Percentiles rank a stretch among this genome's conserved stretches.
These are phyloP conservation scores for Pichia pseudocactophila DNA, from an alignment of 805 yeast genomes.

Conservation along the genomic window DNA sequence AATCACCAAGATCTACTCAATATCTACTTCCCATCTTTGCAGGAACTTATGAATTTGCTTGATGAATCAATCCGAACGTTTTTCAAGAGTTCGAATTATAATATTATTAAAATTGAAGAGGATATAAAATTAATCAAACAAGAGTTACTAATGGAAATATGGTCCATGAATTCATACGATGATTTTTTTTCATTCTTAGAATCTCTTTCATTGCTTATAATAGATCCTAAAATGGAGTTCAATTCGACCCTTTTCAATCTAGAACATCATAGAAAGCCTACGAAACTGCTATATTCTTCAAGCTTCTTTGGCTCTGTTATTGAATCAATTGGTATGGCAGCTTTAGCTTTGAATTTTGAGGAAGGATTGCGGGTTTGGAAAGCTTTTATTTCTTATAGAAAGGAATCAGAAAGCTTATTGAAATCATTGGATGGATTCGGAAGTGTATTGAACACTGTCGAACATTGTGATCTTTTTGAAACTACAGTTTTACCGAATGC, in stretches of 20 bases:
- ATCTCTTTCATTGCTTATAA: slow-evolving; percentile 26
- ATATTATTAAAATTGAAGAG: slow-evolving; percentile 6
- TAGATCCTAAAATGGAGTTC: slow-evolving; percentile 19
- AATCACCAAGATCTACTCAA: slow-evolving; percentile 10
- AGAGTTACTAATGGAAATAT: slow-evolving; percentile 22
- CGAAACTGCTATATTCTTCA: slow-evolving; percentile 26
- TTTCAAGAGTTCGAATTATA: not conserved
- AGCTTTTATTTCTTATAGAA: slow-evolving; percentile 31
- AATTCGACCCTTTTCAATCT: slow-evolving; percentile 12
- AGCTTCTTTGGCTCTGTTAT: slow-evolving; percentile 42
- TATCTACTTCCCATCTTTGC: slow-evolving; percentile 21
- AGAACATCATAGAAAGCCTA: slow-evolving; percentile 11
- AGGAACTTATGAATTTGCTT: slow-evolving; percentile 15
- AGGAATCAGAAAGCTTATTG: slow-evolving; percentile 17
- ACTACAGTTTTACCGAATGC: slow-evolving; percentile 7
- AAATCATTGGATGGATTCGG: slow-evolving; percentile 7
- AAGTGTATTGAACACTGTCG: slow-evolving; percentile 6
- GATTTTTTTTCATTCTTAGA: slow-evolving; percentile 33
- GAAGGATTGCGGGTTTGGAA: slow-evolving; percentile 36
- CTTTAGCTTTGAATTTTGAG: slow-evolving; percentile 37
- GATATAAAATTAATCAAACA: slow-evolving; percentile 26
- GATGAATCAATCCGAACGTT: slow-evolving; percentile 11
- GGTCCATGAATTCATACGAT: slow-evolving; percentile 44
- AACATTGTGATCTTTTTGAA: slow-evolving; percentile 1
- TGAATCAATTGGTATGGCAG: slow-evolving; percentile 31